Evolutionary conservation across 257 asterid genomes (phyloP).

Genomic region (Lycium barbarum): DNA sequence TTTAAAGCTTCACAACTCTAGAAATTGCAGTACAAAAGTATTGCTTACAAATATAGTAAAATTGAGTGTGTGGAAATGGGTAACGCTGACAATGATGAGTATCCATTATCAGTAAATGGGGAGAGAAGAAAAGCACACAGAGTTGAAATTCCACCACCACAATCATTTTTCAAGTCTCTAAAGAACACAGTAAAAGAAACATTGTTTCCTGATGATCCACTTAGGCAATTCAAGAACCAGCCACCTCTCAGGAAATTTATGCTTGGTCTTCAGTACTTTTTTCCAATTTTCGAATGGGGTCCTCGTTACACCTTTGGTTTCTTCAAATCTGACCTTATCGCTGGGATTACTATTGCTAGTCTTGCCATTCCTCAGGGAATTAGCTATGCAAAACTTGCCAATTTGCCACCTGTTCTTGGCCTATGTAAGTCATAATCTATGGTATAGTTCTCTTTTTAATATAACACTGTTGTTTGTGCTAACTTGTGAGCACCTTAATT

Average conservation of each 20-base stretch:
- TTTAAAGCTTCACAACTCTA: background rate
- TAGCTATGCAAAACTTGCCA: slow-evolving; percentile 92
- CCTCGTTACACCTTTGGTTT: slow-evolving; percentile 60
- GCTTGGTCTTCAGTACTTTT: slow-evolving; percentile 72
- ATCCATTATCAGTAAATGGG: slow-evolving; percentile 35
- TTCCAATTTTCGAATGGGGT: slow-evolving; percentile 93
- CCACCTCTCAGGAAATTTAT: slow-evolving; percentile 50
- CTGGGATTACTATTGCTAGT: slow-evolving; percentile 97
- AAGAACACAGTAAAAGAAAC: slow-evolving; percentile 74
- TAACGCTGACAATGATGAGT: slow-evolving; percentile 50
- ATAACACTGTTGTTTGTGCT: background rate
- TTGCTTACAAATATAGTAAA: background rate
- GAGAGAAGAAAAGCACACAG: slow-evolving; percentile 38
- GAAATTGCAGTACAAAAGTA: background rate
- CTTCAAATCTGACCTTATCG: slow-evolving; percentile 73
- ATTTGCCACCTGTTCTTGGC: slow-evolving; percentile 92
- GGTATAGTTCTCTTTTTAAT: background rate
- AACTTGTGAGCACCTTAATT: background rate
- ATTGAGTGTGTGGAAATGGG: slow-evolving; percentile 45
- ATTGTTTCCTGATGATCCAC: slow-evolving; percentile 89
- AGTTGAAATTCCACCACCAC: slow-evolving; percentile 75
- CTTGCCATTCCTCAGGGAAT: slow-evolving; percentile 98
- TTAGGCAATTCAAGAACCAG: slow-evolving; percentile 88
- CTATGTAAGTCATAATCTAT: slow-evolving; percentile 59
- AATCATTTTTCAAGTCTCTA: slow-evolving; percentile 63